Conservation (phyloP, 2,329 filamentous ascomycete genomes). For the Talaromyces albobiverticillius region DNA sequence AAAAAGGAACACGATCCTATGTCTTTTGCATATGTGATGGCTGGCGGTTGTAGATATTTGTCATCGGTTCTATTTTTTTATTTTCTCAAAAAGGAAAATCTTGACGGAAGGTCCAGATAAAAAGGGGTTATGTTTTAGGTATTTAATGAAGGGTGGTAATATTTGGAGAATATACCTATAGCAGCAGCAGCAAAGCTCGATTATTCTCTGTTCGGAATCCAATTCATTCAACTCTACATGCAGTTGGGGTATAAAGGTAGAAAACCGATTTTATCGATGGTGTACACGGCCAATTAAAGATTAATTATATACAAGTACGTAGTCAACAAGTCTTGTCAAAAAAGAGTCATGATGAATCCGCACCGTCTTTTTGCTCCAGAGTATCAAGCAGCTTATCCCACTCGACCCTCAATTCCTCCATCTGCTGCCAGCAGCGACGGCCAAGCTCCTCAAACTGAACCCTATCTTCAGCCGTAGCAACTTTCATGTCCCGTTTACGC, state of each 20-base stretch:
- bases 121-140: not conserved
- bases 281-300: constrained; percentile 13
- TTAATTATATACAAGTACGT: not conserved
- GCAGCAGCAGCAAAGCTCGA: not conserved
- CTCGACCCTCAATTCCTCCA: constrained; percentile 40
- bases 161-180: not conserved
- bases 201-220: not conserved
- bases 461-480: constrained; percentile 51
- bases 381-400: constrained; percentile 40
- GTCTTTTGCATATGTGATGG: not conserved
- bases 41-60: not conserved
- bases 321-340: no score
- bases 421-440: constrained; percentile 39
- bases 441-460: constrained; percentile 40
- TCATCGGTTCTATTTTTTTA: constrained; percentile 10
- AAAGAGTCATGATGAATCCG: not conserved
- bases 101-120: constrained; percentile 11
- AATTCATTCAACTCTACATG: no score
- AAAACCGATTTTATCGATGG: no score
- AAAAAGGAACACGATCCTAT: not conserved
- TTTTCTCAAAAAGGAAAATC: not conserved
- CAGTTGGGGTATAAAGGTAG: no score
- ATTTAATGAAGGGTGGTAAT: not conserved
- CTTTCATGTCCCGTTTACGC: constrained; percentile 57
- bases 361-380: constrained; percentile 21